Evolutionary conservation across 2,329 filamentous ascomycete species (phyloP).

Genomic region (Neopestalotiopsis sp.): DNA sequence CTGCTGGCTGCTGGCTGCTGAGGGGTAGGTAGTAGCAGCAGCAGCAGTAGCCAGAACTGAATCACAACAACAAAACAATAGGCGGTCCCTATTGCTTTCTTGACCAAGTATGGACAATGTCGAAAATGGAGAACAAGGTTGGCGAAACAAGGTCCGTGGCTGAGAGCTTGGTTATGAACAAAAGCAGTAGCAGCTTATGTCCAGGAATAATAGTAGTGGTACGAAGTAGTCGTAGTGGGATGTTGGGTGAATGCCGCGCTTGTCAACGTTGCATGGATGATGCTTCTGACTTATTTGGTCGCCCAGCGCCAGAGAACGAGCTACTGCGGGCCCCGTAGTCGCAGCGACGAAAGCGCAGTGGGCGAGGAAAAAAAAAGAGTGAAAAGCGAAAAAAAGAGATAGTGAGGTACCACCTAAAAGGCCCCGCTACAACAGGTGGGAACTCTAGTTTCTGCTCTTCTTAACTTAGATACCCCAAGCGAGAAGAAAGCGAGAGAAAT

Average conservation of each 20-base stretch:
- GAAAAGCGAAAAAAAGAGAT: background rate
- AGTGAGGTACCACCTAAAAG: background rate
- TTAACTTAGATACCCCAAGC: background rate
- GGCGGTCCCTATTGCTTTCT: background rate
- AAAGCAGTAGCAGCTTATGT: background rate
- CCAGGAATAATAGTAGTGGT: background rate
- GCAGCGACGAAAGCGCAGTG: background rate
- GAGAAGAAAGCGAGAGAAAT: background rate
- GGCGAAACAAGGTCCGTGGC: constrained; percentile 11
- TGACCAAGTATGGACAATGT: background rate
- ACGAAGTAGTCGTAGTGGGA: background rate
- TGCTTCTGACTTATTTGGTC: constrained; percentile 13
- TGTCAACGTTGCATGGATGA: constrained; percentile 17
- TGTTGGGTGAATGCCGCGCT: constrained; percentile 1
- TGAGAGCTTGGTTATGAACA: constrained; percentile 16
- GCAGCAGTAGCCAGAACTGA: background rate
- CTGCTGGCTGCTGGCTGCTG: background rate
- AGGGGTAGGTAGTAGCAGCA: background rate
- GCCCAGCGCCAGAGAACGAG: constrained; percentile 1
- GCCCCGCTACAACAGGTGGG: background rate
- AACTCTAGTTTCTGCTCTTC: background rate
- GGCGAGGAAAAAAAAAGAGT: background rate
- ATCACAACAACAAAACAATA: background rate
- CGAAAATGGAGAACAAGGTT: constrained; percentile 9
- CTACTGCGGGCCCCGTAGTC: constrained; percentile 5